These are phyloP conservation scores for Podaxis sp. DNA, from an alignment of 768 basidiomycete species.

Conservation along the genomic window DNA sequence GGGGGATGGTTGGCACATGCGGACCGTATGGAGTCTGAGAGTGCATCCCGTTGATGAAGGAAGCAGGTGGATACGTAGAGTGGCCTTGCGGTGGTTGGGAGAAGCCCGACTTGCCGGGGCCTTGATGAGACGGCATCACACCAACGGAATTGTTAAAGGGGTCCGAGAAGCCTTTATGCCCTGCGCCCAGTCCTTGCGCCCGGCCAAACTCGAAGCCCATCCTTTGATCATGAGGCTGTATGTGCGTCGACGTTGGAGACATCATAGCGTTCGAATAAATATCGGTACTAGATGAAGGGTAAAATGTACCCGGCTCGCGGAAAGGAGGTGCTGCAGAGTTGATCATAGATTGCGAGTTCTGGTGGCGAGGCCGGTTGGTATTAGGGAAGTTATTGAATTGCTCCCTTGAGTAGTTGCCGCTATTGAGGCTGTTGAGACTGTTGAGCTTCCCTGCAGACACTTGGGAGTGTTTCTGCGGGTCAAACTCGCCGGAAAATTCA, in stretches of 20 bases:
- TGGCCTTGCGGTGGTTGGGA: conserved; percentile 29
- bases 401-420: conserved; percentile 27
- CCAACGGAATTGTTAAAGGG: conserved; percentile 24
- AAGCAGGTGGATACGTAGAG: conserved; percentile 25
- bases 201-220: conserved; percentile 33
- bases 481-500: conserved; percentile 38
- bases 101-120: conserved; percentile 21
- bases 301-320: conserved; percentile 33
- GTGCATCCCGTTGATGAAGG: conserved; percentile 36
- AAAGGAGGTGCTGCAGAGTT: conserved; percentile 28
- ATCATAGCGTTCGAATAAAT: conserved; percentile 35
- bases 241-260: conserved; percentile 38
- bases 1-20: conserved; percentile 45
- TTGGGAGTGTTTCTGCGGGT: conserved; percentile 33
- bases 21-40: conserved; percentile 79
- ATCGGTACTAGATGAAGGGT: conserved; percentile 29
- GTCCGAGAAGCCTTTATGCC: conserved; percentile 31
- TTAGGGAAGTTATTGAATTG: conserved; percentile 41
- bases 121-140: conserved; percentile 21
- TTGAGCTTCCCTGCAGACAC: conserved; percentile 33
- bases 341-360: conserved; percentile 31
- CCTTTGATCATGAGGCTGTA: conserved; percentile 36
- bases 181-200: conserved; percentile 23
- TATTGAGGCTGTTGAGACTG: conserved; percentile 24
- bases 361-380: conserved; percentile 40